A percentile compares a stretch with the other conserved stretches of the same genome.
Evolutionary conservation across 306 rosid genomes (phyloP).

Genomic region (Citrullus colocynthis): DNA sequence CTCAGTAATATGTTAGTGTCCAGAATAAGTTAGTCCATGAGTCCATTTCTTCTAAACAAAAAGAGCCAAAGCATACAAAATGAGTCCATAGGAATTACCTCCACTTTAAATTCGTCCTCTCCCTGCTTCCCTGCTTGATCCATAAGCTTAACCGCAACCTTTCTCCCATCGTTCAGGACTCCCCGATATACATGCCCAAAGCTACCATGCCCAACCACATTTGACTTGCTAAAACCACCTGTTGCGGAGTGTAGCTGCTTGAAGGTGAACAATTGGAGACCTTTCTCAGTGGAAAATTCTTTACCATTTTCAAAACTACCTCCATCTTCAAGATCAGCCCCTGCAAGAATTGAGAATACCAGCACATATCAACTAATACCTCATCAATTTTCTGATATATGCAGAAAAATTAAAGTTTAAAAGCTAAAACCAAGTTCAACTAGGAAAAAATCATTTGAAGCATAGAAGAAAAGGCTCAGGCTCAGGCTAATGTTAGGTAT

Average conservation of each 20-base stretch:
- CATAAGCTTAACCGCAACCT: constrained; percentile 84
- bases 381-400: constrained; percentile 13
- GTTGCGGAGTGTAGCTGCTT: constrained; percentile 92
- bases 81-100: constrained; percentile 37
- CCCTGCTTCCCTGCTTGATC: constrained; percentile 89
- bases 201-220: constrained; percentile 83
- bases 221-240: constrained; percentile 78
- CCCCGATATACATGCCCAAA: constrained; percentile 85
- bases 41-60: not conserved
- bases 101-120: constrained; percentile 78
- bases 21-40: not conserved
- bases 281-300: constrained; percentile 46
- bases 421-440: not conserved
- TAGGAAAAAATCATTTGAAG: not conserved
- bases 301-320: constrained; percentile 40
- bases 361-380: constrained; percentile 15
- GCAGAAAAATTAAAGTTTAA: constrained; percentile 1
- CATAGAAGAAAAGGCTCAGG: not conserved
- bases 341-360: constrained; percentile 34
- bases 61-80: not conserved
- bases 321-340: constrained; percentile 26
- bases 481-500: not conserved
- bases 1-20: not conserved
- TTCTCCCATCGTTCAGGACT: constrained; percentile 65
- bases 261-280: constrained; percentile 70